Evolutionary conservation across 83 land plant species (phyloP).

Genomic region (Picea engelmannii): DNA sequence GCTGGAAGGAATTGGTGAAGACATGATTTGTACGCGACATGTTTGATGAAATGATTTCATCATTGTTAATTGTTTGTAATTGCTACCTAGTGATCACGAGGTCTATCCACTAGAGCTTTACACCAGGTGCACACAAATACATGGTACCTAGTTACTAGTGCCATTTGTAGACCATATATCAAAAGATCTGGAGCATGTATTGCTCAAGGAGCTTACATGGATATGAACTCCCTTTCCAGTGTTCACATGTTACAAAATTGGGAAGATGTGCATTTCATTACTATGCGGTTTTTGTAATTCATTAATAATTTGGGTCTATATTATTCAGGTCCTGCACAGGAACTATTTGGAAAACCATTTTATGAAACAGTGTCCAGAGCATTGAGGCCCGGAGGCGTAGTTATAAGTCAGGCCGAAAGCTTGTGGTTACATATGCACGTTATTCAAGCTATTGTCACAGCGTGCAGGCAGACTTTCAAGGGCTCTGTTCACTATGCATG

Average conservation of each 20-base stretch:
- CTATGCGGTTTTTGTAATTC: neutral
- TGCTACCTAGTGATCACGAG: neutral
- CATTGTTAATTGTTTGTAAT: neutral
- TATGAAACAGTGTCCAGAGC: slow-evolving; percentile 85
- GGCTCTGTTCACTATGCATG: slow-evolving; percentile 98
- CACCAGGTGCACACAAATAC: no score
- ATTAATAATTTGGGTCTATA: neutral
- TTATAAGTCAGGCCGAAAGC: slow-evolving; percentile 98
- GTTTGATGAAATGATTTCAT: neutral
- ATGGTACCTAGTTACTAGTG: no score
- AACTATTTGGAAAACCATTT: slow-evolving; percentile 94
- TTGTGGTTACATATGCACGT: slow-evolving; percentile 98
- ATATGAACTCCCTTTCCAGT: neutral
- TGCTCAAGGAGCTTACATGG: neutral
- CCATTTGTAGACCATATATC: no score
- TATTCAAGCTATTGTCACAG: slow-evolving; percentile 82
- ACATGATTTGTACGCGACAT: neutral
- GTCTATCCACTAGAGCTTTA: no score
- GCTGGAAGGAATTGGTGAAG: neutral
- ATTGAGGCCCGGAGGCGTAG: slow-evolving; percentile 95
- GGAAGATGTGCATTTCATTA: neutral
- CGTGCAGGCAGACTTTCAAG: slow-evolving; percentile 87
- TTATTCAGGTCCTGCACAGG: slow-evolving; percentile 88
- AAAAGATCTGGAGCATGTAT: neutral
- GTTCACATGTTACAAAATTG: neutral